phyloP scores from a whole-genome alignment of 257 asterid species.

The Ilex aquifolium region DNA sequence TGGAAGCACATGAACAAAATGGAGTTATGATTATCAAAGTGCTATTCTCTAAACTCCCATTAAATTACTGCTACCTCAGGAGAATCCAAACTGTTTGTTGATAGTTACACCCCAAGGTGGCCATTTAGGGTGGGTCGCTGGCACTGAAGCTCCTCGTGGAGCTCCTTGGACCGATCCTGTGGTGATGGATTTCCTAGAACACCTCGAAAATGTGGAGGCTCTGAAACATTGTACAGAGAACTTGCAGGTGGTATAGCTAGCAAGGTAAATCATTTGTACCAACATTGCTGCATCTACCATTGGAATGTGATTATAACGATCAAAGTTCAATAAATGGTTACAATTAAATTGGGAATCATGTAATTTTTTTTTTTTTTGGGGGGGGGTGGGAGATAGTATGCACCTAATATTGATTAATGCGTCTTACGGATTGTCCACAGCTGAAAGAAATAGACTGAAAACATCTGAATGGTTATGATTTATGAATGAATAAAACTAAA shows the following conservation, averaged over 20 bases:
- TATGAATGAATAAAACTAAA: too few species aligned
- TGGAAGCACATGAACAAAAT: background rate
- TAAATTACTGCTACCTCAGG: slow-evolving; percentile 37
- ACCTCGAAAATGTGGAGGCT: slow-evolving; percentile 37
- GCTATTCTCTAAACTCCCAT: background rate
- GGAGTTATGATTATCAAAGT: background rate
- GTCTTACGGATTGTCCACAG: too few species aligned
- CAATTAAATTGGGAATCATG: too few species aligned
- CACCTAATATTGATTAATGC: too few species aligned
- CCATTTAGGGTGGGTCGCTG: slow-evolving; percentile 99
- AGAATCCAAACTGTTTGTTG: slow-evolving; percentile 70
- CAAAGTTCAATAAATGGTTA: too few species aligned
- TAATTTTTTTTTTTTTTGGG: too few species aligned
- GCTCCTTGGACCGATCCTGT: slow-evolving; percentile 92
- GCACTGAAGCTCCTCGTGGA: slow-evolving; percentile 67
- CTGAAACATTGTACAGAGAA: slow-evolving; percentile 1
- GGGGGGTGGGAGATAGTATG: too few species aligned
- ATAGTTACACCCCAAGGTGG: slow-evolving; percentile 93
- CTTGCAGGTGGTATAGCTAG: slow-evolving; percentile 25
- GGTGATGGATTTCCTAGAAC: slow-evolving; percentile 83
- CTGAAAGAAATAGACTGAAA: too few species aligned
- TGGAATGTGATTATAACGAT: too few species aligned
- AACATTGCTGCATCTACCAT: background rate
- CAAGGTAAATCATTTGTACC: background rate
- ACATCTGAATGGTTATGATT: too few species aligned